These are phyloP conservation scores for Aspergillus nanangensis DNA, from an alignment of 495 filamentous ascomycete genomes.

Conservation along the genomic window DNA sequence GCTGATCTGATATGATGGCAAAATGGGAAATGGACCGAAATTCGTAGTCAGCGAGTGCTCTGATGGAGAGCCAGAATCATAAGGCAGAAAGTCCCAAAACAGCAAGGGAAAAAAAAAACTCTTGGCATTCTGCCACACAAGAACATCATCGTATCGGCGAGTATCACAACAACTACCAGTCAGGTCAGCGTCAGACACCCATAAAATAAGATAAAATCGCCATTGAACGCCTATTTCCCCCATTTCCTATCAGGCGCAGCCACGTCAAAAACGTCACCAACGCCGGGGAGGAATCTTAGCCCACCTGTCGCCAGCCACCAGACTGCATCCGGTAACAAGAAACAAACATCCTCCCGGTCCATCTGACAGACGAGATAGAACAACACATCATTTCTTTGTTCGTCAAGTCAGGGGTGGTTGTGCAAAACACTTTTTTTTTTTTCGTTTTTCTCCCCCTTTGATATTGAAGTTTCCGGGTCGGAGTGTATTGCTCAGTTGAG, in stretches of 20 bases:
- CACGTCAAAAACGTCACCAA: slow-evolving; percentile 8
- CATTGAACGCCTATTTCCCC: neutral
- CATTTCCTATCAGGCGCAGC: slow-evolving; percentile 9
- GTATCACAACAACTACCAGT: neutral
- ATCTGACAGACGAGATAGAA: neutral
- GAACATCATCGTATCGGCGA: neutral
- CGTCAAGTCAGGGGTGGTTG: neutral
- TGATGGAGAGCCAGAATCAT: neutral
- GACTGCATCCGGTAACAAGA: neutral
- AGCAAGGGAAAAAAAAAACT: neutral
- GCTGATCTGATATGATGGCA: no score
- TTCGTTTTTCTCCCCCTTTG: no score
- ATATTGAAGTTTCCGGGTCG: no score
- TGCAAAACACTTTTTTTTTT: neutral
- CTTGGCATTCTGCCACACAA: slow-evolving; percentile 1
- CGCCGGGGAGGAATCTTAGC: neutral
- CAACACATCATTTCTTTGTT: neutral
- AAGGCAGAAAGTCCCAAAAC: neutral
- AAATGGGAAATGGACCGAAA: neutral
- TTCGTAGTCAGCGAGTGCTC: neutral
- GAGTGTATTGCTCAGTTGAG: no score
- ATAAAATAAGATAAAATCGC: slow-evolving; percentile 1
- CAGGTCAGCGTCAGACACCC: neutral
- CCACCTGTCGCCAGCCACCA: neutral
- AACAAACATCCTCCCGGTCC: neutral